phyloP scores from a whole-genome alignment of 257 asterid genomes.

The Fraxinus cuspidata region DNA sequence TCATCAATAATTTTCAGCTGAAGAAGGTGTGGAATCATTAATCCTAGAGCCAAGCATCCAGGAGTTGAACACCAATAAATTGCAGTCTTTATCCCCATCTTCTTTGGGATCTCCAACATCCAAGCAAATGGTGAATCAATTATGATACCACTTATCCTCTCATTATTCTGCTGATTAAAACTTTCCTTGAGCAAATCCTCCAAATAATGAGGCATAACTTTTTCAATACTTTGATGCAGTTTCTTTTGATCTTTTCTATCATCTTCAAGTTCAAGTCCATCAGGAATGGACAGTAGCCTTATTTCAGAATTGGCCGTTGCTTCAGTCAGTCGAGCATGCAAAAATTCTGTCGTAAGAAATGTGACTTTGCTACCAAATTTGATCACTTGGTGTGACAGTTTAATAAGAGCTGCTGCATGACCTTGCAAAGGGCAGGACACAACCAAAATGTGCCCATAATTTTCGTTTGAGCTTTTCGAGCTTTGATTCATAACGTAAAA shows the following conservation, averaged over 20 bases:
- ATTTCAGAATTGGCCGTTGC: constrained; percentile 20
- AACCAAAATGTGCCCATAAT: constrained; percentile 42
- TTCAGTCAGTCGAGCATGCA: constrained; percentile 14
- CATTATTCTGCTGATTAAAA: not conserved
- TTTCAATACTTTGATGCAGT: constrained; percentile 30
- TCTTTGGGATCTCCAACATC: constrained; percentile 42
- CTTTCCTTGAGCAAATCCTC: constrained; percentile 30
- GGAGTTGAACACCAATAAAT: constrained; percentile 52
- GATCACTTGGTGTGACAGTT: constrained; percentile 44
- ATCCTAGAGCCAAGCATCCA: constrained; percentile 45
- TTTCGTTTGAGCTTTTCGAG: constrained; percentile 3
- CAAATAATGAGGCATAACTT: constrained; percentile 40
- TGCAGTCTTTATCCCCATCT: constrained; percentile 45
- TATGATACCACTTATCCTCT: constrained; percentile 44
- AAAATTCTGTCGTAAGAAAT: constrained; percentile 39
- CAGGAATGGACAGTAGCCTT: constrained; percentile 40
- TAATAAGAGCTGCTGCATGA: constrained; percentile 53
- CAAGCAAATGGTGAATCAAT: constrained; percentile 43
- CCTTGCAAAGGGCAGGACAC: constrained; percentile 56
- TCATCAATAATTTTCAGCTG: constrained; percentile 32
- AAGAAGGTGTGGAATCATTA: not conserved
- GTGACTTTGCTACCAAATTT: constrained; percentile 42
- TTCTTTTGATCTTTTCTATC: constrained; percentile 38
- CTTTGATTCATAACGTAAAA: not conserved
- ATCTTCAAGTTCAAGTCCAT: constrained; percentile 36